phyloP scores from a whole-genome alignment of 2,329 filamentous ascomycete genomes.

The Penicillium sp. region DNA sequence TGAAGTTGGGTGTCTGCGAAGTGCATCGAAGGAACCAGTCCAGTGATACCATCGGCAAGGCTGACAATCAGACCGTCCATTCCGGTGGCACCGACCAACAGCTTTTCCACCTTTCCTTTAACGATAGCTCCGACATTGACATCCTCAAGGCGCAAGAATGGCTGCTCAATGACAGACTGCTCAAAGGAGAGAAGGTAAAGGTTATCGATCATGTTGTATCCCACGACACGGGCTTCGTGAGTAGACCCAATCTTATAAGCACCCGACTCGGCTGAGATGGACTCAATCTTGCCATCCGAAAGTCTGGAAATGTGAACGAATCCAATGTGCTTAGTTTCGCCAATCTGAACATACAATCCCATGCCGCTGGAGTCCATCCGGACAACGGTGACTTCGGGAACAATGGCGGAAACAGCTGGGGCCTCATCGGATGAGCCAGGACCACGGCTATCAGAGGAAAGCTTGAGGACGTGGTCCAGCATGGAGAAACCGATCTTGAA shows the following conservation, averaged over 20 bases:
- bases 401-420: slow-evolving; percentile 66
- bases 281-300: slow-evolving; percentile 87
- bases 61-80: slow-evolving; percentile 81
- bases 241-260: slow-evolving; percentile 77
- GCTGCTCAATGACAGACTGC: slow-evolving; percentile 79
- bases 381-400: slow-evolving; percentile 78
- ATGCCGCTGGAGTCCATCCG: slow-evolving; percentile 75
- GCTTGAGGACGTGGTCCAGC: slow-evolving; percentile 78
- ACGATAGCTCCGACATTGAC: slow-evolving; percentile 80
- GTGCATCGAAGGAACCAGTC: slow-evolving; percentile 87
- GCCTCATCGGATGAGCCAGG: slow-evolving; percentile 54
- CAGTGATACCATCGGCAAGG: slow-evolving; percentile 83
- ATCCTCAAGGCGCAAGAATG: slow-evolving; percentile 91
- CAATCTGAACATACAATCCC: slow-evolving; percentile 80
- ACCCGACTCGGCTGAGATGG: slow-evolving; percentile 76
- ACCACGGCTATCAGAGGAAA: slow-evolving; percentile 51
- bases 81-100: slow-evolving; percentile 78
- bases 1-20: slow-evolving; percentile 85
- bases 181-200: slow-evolving; percentile 86
- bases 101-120: slow-evolving; percentile 81
- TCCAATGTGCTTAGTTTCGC: slow-evolving; percentile 69
- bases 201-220: slow-evolving; percentile 87
- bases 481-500: slow-evolving; percentile 88
- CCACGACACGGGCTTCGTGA: slow-evolving; percentile 81
- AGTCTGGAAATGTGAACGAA: slow-evolving; percentile 96